phyloP scores from a whole-genome alignment of 2,329 filamentous ascomycete species.

The Aureobasidium leucospermi region DNA sequence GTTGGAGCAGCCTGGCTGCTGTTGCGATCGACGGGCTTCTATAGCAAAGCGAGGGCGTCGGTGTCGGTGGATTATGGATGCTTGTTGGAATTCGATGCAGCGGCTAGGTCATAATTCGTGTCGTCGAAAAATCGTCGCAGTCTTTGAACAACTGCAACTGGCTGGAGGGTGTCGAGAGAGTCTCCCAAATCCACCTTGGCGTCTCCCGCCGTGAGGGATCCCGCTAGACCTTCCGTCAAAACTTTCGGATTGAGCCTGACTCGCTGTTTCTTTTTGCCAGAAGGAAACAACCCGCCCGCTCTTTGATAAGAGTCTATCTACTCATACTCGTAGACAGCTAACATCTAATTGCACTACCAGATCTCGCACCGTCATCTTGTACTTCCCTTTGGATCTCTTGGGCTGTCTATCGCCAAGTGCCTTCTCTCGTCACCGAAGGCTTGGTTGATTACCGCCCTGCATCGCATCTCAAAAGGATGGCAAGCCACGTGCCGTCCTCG shows the following conservation, averaged over 20 bases:
- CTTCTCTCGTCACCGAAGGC: not conserved
- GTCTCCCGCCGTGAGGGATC: not conserved
- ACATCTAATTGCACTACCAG: too few relatives aligned
- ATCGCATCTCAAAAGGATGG: not conserved
- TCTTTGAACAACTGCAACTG: not conserved
- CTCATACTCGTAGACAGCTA: too few relatives aligned
- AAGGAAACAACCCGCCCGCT: not conserved
- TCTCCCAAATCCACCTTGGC: not conserved
- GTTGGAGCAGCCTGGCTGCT: not conserved
- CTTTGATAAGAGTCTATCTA: too few relatives aligned
- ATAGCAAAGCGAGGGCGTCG: not conserved
- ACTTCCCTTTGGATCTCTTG: too few relatives aligned
- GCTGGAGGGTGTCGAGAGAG: not conserved
- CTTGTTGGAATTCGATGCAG: not conserved
- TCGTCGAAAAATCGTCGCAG: not conserved
- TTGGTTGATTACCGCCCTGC: not conserved
- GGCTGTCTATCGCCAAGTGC: too few relatives aligned
- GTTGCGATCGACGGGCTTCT: not conserved
- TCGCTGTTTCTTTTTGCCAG: not conserved
- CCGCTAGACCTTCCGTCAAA: not conserved
- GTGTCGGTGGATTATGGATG: not conserved
- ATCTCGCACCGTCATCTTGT: too few relatives aligned
- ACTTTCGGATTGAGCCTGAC: not conserved
- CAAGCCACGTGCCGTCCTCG: not conserved
- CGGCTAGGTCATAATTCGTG: slow-evolving; percentile 7